A percentile compares a stretch with the other conserved stretches of the same genome.
Conservation (phyloP, 345 rosid species). For the Heritiera littoralis region DNA sequence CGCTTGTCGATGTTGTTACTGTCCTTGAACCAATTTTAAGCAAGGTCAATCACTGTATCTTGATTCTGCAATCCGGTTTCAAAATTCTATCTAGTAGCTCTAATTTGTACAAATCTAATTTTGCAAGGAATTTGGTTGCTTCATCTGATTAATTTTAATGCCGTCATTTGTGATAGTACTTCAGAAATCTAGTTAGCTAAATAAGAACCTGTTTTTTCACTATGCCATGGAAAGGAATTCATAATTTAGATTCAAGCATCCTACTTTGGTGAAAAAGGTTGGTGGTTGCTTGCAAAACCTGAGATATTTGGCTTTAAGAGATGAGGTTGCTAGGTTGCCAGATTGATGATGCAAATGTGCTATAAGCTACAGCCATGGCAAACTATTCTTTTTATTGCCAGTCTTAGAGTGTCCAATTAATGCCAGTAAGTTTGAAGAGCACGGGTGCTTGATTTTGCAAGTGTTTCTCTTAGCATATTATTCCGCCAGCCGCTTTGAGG, state of each 20-base stretch:
- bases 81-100: background rate
- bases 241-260: background rate
- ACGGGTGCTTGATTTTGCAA: background rate
- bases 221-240: background rate
- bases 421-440: too few relatives aligned
- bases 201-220: background rate
- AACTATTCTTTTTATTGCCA: background rate
- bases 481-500: background rate
- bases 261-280: background rate
- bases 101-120: background rate
- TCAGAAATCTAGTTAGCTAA: background rate
- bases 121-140: background rate
- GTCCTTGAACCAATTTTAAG: slow-evolving; percentile 45
- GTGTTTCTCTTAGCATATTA: background rate
- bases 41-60: slow-evolving; percentile 33
- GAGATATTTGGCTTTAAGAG: background rate
- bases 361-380: background rate
- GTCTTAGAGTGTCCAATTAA: too few relatives aligned
- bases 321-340: background rate
- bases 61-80: background rate
- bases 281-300: background rate
- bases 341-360: background rate
- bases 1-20: slow-evolving; percentile 47
- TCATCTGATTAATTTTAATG: background rate
- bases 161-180: background rate